Conservation (phyloP, 2,329 filamentous ascomycete genomes). For the Fusarium sp. region DNA sequence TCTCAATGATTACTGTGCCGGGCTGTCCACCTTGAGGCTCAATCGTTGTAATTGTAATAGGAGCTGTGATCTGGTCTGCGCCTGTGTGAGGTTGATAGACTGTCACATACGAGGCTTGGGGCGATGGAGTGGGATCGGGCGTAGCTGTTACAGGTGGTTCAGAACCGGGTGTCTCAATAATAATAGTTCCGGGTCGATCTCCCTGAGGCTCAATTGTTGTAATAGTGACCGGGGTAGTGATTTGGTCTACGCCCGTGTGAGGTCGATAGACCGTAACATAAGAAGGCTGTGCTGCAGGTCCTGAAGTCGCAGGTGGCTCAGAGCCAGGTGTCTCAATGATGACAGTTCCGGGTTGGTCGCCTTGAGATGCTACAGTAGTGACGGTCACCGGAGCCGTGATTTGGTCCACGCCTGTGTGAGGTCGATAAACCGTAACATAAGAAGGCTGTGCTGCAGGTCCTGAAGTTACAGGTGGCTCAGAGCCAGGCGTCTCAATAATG, state of each 20-base stretch:
- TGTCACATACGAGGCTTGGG: too few relatives aligned
- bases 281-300: too few relatives aligned
- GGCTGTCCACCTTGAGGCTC: conserved; percentile 11
- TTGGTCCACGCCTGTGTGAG: neutral
- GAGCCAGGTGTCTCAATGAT: neutral
- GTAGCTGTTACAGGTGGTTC: too few relatives aligned
- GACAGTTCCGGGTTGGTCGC: neutral
- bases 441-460: neutral
- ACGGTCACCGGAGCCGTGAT: neutral
- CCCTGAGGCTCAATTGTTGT: too few relatives aligned
- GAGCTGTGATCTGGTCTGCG: too few relatives aligned
- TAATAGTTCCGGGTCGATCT: neutral
- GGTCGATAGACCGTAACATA: too few relatives aligned
- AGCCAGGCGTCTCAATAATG: conserved; percentile 15
- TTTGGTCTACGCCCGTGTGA: too few relatives aligned
- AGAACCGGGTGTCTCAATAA: neutral
- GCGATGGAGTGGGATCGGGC: too few relatives aligned
- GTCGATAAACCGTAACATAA: conserved; percentile 1
- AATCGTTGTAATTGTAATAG: neutral
- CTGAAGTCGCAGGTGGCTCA: too few relatives aligned
- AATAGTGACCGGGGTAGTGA: too few relatives aligned
- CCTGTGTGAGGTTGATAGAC: too few relatives aligned
- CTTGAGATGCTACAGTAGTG: too few relatives aligned
- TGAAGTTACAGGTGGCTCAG: neutral
- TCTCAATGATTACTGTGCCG: conserved; percentile 27